Percentiles rank a stretch among this genome's conserved stretches.
These are phyloP conservation scores for Ogataea trehaloabstinens DNA, from an alignment of 805 yeast species.

Conservation along the genomic window DNA sequence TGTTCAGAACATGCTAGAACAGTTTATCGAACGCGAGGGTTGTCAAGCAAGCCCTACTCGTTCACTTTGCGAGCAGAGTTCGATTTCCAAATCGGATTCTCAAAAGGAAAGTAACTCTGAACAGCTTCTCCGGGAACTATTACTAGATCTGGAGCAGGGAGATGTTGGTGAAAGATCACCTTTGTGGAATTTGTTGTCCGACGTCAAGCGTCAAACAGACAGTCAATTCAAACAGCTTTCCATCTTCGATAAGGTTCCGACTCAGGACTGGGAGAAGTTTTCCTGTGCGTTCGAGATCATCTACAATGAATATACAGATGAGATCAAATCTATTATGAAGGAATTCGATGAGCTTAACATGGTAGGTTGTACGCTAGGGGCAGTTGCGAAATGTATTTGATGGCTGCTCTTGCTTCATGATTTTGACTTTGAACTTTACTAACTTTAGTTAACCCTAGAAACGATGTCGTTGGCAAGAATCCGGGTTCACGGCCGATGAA, in stretches of 20 bases:
- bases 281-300: constrained; percentile 21
- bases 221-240: constrained; percentile 3
- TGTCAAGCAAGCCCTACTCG: too few species aligned
- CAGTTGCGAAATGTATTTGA: neutral
- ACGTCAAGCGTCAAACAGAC: constrained; percentile 2
- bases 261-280: constrained; percentile 25
- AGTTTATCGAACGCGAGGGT: too few species aligned
- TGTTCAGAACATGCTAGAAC: too few species aligned
- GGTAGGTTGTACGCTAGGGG: constrained; percentile 6
- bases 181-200: neutral
- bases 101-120: neutral
- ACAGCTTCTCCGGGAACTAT: neutral
- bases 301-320: constrained; percentile 20
- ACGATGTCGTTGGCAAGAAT: constrained; percentile 26
- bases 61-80: too few species aligned
- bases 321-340: constrained; percentile 18
- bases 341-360: constrained; percentile 22
- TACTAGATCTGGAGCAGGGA: neutral
- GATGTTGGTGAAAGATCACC: neutral
- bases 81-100: too few species aligned
- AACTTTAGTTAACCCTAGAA: constrained; percentile 7
- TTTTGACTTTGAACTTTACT: neutral
- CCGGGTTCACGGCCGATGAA: constrained; percentile 24
- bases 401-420: neutral
- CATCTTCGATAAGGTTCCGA: constrained; percentile 13